A percentile compares a stretch with the other conserved stretches of the same genome.
phyloP scores from a whole-genome alignment of 2,329 filamentous ascomycete species.

The Fusarium humuli region DNA sequence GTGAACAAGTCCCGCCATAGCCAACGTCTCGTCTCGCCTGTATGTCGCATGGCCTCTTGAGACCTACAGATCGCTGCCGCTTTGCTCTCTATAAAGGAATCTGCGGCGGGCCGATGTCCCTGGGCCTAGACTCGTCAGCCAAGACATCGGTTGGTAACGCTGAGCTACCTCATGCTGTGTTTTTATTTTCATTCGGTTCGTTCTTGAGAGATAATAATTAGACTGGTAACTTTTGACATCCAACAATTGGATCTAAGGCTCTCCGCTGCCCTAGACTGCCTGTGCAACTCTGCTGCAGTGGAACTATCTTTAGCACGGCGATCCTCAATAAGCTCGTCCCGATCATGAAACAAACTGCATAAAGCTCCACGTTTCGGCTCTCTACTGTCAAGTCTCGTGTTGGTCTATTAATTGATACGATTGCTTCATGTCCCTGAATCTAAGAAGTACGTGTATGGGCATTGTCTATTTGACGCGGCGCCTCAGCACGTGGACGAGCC shows the following conservation, averaged over 20 bases:
- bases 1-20: neutral
- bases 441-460: neutral
- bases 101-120: slow-evolving; percentile 43
- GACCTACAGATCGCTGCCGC: neutral
- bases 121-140: slow-evolving; percentile 1
- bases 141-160: neutral
- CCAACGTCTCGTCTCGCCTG: neutral
- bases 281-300: slow-evolving; percentile 1
- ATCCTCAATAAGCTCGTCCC: slow-evolving; percentile 5
- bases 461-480: neutral
- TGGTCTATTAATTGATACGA: neutral
- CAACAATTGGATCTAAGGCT: neutral
- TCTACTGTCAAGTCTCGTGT: slow-evolving; percentile 15
- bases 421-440: neutral
- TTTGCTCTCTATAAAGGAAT: slow-evolving; percentile 9
- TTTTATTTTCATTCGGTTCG: neutral
- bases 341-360: slow-evolving; percentile 31
- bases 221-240: neutral
- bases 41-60: neutral
- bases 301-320: slow-evolving; percentile 12
- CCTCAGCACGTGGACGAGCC: neutral
- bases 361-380: slow-evolving; percentile 32
- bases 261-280: neutral
- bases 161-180: neutral
- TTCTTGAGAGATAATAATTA: neutral